These are phyloP conservation scores for Mycosphaerella sp. DNA, from an alignment of 2,329 filamentous ascomycete species.

Conservation along the genomic window DNA sequence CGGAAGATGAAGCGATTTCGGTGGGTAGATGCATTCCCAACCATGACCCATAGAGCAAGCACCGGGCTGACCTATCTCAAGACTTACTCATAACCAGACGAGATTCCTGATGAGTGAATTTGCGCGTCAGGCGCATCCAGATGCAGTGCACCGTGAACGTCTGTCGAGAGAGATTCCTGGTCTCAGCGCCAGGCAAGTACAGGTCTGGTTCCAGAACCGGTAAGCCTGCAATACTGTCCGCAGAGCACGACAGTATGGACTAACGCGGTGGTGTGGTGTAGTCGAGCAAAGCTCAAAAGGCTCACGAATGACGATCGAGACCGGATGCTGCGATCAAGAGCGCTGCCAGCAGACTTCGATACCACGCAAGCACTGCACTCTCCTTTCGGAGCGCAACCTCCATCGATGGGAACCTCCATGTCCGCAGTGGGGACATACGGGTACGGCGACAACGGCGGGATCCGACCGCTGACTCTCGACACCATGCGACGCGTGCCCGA, in stretches of 20 bases:
- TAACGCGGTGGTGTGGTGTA: conserved; percentile 27
- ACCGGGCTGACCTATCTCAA: conserved; percentile 35
- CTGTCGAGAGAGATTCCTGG: conserved; percentile 87
- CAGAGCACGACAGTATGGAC: neutral
- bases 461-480: conserved; percentile 63
- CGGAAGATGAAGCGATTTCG: conserved; percentile 68
- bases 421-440: conserved; percentile 40
- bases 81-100: conserved; percentile 94
- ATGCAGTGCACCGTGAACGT: conserved; percentile 81
- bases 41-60: conserved; percentile 1
- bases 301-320: conserved; percentile 56
- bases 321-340: conserved; percentile 54
- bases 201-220: conserved; percentile 99
- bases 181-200: conserved; percentile 83
- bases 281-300: conserved; percentile 56
- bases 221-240: conserved; percentile 37
- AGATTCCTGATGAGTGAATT: conserved; percentile 97
- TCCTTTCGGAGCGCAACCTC: conserved; percentile 42
- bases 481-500: conserved; percentile 56
- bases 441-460: conserved; percentile 52
- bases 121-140: conserved; percentile 86
- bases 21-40: conserved; percentile 38
- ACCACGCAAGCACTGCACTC: conserved; percentile 54
- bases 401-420: conserved; percentile 44
- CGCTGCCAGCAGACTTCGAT: conserved; percentile 54